These are phyloP conservation scores for Skeletonema tropicum DNA, from an alignment of 108 stramenopile species.

Conservation along the genomic window DNA sequence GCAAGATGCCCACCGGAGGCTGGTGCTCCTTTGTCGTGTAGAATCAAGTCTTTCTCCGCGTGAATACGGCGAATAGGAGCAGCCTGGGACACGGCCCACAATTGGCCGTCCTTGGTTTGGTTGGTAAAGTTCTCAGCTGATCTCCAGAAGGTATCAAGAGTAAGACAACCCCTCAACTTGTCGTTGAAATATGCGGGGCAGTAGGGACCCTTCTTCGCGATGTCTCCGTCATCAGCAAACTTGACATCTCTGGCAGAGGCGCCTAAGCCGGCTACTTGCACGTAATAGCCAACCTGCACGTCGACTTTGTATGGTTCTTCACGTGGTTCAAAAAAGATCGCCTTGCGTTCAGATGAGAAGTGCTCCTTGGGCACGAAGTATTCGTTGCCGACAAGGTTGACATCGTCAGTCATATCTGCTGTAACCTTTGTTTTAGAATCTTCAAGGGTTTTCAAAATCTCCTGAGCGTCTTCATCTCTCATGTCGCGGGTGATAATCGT, in stretches of 20 bases:
- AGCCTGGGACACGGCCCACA: constrained; percentile 84
- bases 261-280: background rate
- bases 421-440: background rate
- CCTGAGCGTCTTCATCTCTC: background rate
- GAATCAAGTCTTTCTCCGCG: constrained; percentile 48
- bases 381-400: background rate
- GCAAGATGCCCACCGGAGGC: constrained; percentile 73
- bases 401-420: background rate
- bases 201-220: background rate
- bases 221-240: background rate
- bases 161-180: constrained; percentile 24
- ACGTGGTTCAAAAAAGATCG: constrained; percentile 1
- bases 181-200: constrained; percentile 8
- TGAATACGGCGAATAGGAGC: constrained; percentile 77
- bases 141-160: constrained; percentile 85
- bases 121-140: constrained; percentile 74
- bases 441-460: background rate
- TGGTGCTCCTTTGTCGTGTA: constrained; percentile 55
- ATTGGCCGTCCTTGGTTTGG: constrained; percentile 35
- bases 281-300: background rate
- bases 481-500: background rate
- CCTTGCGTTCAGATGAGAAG: constrained; percentile 2
- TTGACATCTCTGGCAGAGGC: background rate
- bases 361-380: background rate
- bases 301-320: background rate